Percentiles rank a stretch among this genome's conserved stretches.
phyloP scores from a whole-genome alignment of 169 alveolate species.

The Plasmodium blacklocki region DNA sequence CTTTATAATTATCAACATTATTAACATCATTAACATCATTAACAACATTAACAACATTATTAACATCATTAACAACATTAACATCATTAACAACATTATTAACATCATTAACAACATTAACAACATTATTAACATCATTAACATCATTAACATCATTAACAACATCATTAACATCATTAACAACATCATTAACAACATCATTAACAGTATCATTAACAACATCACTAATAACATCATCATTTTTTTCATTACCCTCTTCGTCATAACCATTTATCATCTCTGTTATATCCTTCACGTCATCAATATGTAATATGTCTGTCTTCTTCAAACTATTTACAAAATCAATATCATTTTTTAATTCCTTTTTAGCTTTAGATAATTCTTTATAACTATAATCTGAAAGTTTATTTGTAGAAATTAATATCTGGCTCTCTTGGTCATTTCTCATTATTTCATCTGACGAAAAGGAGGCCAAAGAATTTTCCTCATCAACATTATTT shows the following conservation, averaged over 20 bases:
- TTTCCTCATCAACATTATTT: background rate
- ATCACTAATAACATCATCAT: background rate
- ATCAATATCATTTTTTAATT: slow-evolving; percentile 26
- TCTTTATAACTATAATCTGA: slow-evolving; percentile 18
- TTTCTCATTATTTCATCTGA: background rate
- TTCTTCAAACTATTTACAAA: slow-evolving; percentile 27
- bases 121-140: too few species aligned
- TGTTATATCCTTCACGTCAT: background rate
- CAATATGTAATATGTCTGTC: slow-evolving; percentile 7
- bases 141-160: too few species aligned
- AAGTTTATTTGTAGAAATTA: background rate
- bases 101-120: too few species aligned
- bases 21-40: too few species aligned
- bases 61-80: too few species aligned
- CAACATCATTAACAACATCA: background rate
- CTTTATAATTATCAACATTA: too few species aligned
- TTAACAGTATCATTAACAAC: background rate
- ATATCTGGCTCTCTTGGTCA: background rate
- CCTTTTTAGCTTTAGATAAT: slow-evolving; percentile 25
- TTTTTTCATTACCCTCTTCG: background rate
- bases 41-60: background rate
- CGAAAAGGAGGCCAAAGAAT: background rate
- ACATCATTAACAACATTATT: too few species aligned
- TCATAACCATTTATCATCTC: background rate
- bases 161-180: background rate